A percentile compares a stretch with the other conserved stretches of the same genome.
phyloP scores from a whole-genome alignment of 495 filamentous ascomycete genomes.

The Talaromyces adpressus region DNA sequence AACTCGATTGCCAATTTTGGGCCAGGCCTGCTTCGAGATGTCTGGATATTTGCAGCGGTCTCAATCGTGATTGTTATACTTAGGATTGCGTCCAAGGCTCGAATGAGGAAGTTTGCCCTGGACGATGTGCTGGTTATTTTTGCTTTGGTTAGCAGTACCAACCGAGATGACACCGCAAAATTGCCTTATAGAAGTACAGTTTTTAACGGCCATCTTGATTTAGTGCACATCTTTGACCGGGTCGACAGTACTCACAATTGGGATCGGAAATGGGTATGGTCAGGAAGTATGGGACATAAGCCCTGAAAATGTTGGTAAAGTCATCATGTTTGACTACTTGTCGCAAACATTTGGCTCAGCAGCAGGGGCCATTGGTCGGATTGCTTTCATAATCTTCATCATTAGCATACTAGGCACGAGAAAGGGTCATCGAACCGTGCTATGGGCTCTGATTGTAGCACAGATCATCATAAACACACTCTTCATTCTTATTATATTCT shows the following conservation, averaged over 20 bases:
- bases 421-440: constrained; percentile 16
- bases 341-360: constrained; percentile 16
- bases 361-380: constrained; percentile 15
- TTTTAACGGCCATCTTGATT: neutral
- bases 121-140: constrained; percentile 23
- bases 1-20: constrained; percentile 1
- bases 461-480: constrained; percentile 21
- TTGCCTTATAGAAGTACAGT: neutral
- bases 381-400: constrained; percentile 36
- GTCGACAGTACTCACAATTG: constrained; percentile 19
- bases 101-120: constrained; percentile 17
- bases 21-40: constrained; percentile 17
- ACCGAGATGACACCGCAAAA: neutral
- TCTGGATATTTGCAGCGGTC: constrained; percentile 19
- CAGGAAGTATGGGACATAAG: constrained; percentile 11
- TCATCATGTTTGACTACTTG: constrained; percentile 23
- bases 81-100: constrained; percentile 19
- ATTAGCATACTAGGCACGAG: constrained; percentile 27
- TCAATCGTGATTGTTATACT: constrained; percentile 14
- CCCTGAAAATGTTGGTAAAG: constrained; percentile 6
- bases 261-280: constrained; percentile 19
- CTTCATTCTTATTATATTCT: constrained; percentile 30
- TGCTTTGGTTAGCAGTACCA: constrained; percentile 19
- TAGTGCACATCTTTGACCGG: constrained; percentile 19
- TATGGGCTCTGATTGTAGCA: constrained; percentile 26